phyloP scores from a whole-genome alignment of 2,329 filamentous ascomycete species.

The Lachnum nothofagi region DNA sequence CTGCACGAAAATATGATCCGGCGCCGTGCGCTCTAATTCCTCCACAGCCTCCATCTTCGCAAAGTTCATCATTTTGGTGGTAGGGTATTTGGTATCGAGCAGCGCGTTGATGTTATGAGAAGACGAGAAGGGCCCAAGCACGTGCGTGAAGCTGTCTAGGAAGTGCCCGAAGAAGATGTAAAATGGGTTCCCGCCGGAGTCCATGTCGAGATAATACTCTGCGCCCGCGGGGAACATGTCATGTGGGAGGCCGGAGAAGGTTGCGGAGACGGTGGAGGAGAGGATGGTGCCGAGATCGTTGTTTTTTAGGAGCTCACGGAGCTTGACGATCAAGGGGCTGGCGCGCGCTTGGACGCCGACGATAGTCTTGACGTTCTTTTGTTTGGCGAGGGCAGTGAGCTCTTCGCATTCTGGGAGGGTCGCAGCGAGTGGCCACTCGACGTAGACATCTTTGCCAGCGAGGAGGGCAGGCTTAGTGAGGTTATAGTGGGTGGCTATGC shows the following conservation, averaged over 20 bases:
- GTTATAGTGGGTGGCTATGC: constrained; percentile 40
- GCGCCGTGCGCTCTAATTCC: constrained; percentile 26
- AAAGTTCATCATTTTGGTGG: constrained; percentile 20
- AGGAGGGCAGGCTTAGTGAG: constrained; percentile 39
- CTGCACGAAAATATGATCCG: constrained; percentile 36
- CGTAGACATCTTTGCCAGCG: constrained; percentile 44
- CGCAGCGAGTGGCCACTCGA: constrained; percentile 46
- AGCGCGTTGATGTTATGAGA: constrained; percentile 18
- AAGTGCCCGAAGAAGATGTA: constrained; percentile 22
- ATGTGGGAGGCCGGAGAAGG: constrained; percentile 1
- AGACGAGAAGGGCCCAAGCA: constrained; percentile 32
- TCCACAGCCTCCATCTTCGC: constrained; percentile 22
- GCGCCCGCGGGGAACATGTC: constrained; percentile 3
- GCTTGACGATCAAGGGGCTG: constrained; percentile 36
- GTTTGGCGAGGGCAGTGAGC: constrained; percentile 37
- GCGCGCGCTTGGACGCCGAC: constrained; percentile 45
- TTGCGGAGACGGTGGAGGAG: constrained; percentile 4
- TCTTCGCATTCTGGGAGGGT: constrained; percentile 40
- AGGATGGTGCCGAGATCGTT: constrained; percentile 41
- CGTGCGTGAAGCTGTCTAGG: constrained; percentile 32
- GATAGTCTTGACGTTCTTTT: constrained; percentile 39
- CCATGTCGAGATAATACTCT: constrained; percentile 16
- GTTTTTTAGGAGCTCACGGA: constrained; percentile 39
- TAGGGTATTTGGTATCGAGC: constrained; percentile 26
- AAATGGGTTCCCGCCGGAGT: constrained; percentile 11